phyloP scores from a whole-genome alignment of 768 basidiomycete genomes.

The Russula abietina region DNA sequence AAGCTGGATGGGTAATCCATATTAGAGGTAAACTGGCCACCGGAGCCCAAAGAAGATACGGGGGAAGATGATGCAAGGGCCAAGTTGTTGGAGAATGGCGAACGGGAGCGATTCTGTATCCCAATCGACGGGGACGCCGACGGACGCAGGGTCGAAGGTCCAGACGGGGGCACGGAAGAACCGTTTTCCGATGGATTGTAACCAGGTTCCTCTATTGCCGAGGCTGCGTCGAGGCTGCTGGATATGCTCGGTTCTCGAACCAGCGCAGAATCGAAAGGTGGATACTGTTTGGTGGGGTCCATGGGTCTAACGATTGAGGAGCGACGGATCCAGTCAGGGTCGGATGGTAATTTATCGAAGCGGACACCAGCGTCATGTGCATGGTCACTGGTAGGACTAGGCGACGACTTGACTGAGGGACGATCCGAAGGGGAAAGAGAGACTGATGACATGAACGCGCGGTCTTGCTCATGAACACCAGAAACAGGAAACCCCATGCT shows the following conservation, averaged over 20 bases:
- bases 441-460: constrained; percentile 47
- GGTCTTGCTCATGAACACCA: constrained; percentile 38
- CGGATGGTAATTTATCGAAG: constrained; percentile 22
- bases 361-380: constrained; percentile 27
- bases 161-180: constrained; percentile 9
- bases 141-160: constrained; percentile 23
- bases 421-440: constrained; percentile 60
- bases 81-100: constrained; percentile 41
- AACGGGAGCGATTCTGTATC: constrained; percentile 30
- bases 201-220: constrained; percentile 16
- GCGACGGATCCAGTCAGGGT: constrained; percentile 30
- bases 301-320: constrained; percentile 20
- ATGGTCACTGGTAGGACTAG: constrained; percentile 46
- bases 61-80: constrained; percentile 63
- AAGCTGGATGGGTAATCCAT: constrained; percentile 47
- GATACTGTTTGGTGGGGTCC: constrained; percentile 28
- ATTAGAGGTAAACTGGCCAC: constrained; percentile 51
- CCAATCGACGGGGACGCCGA: constrained; percentile 20
- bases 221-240: constrained; percentile 22
- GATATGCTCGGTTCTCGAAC: constrained; percentile 20
- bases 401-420: constrained; percentile 64
- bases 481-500: constrained; percentile 44
- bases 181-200: constrained; percentile 16
- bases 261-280: constrained; percentile 26
- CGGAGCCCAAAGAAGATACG: constrained; percentile 72